Conservation (phyloP, 2,329 filamentous ascomycete genomes). For the Uncinocarpus reesii region DNA sequence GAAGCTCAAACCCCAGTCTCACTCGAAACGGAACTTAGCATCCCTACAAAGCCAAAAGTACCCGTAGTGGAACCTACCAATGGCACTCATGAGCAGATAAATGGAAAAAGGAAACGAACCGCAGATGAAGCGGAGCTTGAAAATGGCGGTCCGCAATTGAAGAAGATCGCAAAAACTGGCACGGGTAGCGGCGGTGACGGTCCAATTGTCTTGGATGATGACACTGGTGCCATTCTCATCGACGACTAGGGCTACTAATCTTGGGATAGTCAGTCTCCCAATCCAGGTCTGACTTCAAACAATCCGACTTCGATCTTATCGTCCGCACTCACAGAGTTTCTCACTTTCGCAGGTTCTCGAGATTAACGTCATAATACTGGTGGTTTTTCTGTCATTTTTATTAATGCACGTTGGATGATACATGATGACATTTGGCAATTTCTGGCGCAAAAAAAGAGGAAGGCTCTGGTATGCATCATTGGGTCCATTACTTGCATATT, state of each 20-base stretch:
- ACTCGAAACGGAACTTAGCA: conserved; percentile 34
- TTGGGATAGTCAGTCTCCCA: neutral
- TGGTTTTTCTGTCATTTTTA: neutral
- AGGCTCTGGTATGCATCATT: neutral
- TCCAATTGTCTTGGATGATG: conserved; percentile 40
- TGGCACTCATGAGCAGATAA: neutral
- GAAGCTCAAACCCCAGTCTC: conserved; percentile 34
- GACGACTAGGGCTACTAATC: too few species aligned
- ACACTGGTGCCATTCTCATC: conserved; percentile 56
- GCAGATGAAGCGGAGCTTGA: conserved; percentile 33
- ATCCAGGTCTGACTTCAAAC: neutral
- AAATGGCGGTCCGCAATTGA: conserved; percentile 34
- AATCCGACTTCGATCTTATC: too few species aligned
- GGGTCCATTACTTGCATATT: neutral
- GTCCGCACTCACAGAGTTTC: neutral
- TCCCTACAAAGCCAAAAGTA: conserved; percentile 40
- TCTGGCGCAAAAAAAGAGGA: neutral
- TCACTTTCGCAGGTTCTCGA: neutral
- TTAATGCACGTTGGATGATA: conserved; percentile 1
- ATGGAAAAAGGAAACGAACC: conserved; percentile 38
- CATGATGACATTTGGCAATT: neutral
- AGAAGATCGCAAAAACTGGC: conserved; percentile 28
- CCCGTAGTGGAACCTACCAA: conserved; percentile 23
- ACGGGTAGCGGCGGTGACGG: conserved; percentile 35
- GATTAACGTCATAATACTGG: neutral